Evolutionary conservation across 495 filamentous ascomycete species (phyloP).

Genomic region (Hyaloscypha hepaticicola): DNA sequence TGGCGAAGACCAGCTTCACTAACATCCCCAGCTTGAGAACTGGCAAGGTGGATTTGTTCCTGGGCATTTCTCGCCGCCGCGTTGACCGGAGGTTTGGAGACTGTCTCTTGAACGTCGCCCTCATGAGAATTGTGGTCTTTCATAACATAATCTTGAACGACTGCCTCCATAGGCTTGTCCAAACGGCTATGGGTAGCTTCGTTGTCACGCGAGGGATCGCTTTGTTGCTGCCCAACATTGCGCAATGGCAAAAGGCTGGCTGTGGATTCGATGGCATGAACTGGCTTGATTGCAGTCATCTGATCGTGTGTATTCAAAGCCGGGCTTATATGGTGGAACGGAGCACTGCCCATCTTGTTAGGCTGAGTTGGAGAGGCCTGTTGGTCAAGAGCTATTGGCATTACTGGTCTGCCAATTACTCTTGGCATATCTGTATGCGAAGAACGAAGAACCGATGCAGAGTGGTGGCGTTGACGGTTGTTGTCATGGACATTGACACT

Average conservation of each 20-base stretch:
- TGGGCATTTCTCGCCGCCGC: neutral
- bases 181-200: neutral
- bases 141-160: neutral
- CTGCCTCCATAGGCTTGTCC: neutral
- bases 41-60: neutral
- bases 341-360: neutral
- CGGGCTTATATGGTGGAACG: neutral
- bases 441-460: neutral
- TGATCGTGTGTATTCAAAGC: neutral
- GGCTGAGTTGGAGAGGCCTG: neutral
- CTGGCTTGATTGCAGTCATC: neutral
- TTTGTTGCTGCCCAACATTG: neutral
- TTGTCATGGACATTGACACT: neutral
- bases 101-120: neutral
- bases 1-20: neutral
- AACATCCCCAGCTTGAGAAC: neutral
- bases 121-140: neutral
- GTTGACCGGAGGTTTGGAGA: neutral
- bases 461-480: neutral
- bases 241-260: neutral
- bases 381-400: neutral
- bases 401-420: neutral
- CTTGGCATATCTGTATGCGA: neutral
- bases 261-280: neutral
- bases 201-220: neutral